Evolutionary conservation across 2,329 filamentous ascomycete genomes (phyloP), one percentile per base, ranked within the genome.

Genomic region (Cryoendolithus antarcticus): DNA sequence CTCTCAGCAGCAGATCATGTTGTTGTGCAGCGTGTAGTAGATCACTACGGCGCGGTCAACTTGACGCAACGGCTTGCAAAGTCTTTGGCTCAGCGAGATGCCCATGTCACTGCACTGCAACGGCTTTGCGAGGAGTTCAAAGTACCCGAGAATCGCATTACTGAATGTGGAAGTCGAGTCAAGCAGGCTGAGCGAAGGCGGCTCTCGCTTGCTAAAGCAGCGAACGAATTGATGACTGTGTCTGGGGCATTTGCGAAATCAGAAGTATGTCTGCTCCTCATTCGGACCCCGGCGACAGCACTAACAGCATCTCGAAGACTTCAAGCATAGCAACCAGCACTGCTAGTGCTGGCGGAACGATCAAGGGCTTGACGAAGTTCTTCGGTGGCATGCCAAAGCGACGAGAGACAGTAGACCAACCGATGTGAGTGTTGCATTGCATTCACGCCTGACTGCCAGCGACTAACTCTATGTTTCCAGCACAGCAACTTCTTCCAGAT

Each of bases 101-200:
- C 55, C 7, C 54, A 57, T 41, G 51, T 58, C 13, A 57, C 55
- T 9, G 55, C 55, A 8, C 42, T 58, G 36, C 56, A 50, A 19
- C 47, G 54, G 6, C 38, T 58, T 11, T 52, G 51, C 8, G 52
- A 58, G 38, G 55, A 58, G 39, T 56, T 53, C 37, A 53, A 52
- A 10, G 47, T 57, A 6, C 55, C 55, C 4, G 31, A 40, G 11
- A 46, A 49, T 12, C 44, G 52, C 4, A 49, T 58, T 29, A 44
- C 41, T 7, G 54, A 52, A 30, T 48, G 51, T 34, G 42, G 47
- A 27, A 44, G 42, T 33, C 47, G 52, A 6, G 50, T 48, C n/a
- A 52, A 49, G 44, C 52, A 52, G 29, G 45, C 49, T 7, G 54
- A 56, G 43, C 45, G 50, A n/a, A 35, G 49, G 32, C 43, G 54